These are phyloP conservation scores for Neonectria coccinea DNA, from an alignment of 2,329 filamentous ascomycete species.

Conservation along the genomic window DNA sequence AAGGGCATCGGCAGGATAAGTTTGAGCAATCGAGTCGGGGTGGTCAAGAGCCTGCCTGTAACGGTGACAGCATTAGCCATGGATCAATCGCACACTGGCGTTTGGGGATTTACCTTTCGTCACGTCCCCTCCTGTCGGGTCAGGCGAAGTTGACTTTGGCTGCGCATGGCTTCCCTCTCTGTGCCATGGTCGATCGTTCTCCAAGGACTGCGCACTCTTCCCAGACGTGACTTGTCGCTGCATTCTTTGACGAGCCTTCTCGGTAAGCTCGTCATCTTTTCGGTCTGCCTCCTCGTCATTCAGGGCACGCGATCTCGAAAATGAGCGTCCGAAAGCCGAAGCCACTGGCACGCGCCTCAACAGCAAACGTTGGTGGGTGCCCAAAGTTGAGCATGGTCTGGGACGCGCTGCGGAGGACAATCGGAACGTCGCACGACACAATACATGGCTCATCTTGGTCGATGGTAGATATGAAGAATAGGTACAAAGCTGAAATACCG, in stretches of 20 bases:
- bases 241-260: slow-evolving; percentile 39
- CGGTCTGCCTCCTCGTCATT: slow-evolving; percentile 27
- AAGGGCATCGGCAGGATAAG: slow-evolving; percentile 78
- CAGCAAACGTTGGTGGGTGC: slow-evolving; percentile 14
- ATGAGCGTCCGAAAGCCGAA: slow-evolving; percentile 28
- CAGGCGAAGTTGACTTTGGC: slow-evolving; percentile 25
- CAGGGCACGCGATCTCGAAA: slow-evolving; percentile 36
- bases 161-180: slow-evolving; percentile 34
- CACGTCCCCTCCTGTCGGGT: slow-evolving; percentile 34
- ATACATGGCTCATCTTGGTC: slow-evolving; percentile 36
- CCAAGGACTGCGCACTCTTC: slow-evolving; percentile 40
- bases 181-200: slow-evolving; percentile 47
- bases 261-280: slow-evolving; percentile 32
- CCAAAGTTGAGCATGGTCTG: slow-evolving; percentile 14
- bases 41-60: slow-evolving; percentile 80
- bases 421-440: slow-evolving; percentile 35
- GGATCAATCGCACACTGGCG: no score
- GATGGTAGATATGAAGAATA: slow-evolving; percentile 3
- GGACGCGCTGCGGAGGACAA: slow-evolving; percentile 31
- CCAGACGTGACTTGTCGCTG: slow-evolving; percentile 39
- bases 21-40: slow-evolving; percentile 83
- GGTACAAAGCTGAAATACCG: not conserved
- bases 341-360: slow-evolving; percentile 14
- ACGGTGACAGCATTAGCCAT: not conserved
- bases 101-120: slow-evolving; percentile 38